Evolutionary conservation across 1,284 basidiomycete genomes (phyloP).

Genomic region (Cryptococcus sp.): DNA sequence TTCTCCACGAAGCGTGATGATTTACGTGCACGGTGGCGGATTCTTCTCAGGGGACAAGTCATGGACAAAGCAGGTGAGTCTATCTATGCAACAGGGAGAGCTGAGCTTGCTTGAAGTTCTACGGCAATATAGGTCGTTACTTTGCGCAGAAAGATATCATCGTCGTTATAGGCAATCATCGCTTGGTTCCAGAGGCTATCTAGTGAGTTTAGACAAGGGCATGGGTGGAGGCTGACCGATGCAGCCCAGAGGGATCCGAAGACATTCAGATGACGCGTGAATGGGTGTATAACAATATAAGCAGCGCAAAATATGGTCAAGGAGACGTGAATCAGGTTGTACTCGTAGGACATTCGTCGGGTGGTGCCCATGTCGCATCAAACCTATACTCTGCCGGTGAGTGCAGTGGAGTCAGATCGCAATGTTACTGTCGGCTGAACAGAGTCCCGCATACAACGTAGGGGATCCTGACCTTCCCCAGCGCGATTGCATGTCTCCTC

Average conservation of each 20-base stretch:
- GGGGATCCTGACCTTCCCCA: not conserved
- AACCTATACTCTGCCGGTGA: slow-evolving; percentile 14
- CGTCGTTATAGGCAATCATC: slow-evolving; percentile 9
- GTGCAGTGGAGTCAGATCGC: not conserved
- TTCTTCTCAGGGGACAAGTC: slow-evolving; percentile 19
- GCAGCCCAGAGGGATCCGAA: slow-evolving; percentile 6
- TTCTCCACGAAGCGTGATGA: not conserved
- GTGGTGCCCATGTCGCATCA: slow-evolving; percentile 21
- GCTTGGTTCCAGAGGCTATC: slow-evolving; percentile 7
- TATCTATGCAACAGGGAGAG: too few relatives aligned
- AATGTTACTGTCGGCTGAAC: too few relatives aligned
- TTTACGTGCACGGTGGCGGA: slow-evolving; percentile 15
- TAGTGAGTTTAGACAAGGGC: slow-evolving; percentile 1
- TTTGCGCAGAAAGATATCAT: slow-evolving; percentile 13
- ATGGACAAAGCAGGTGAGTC: slow-evolving; percentile 13
- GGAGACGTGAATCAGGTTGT: slow-evolving; percentile 16
- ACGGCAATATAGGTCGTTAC: slow-evolving; percentile 1
- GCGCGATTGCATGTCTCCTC: slow-evolving; percentile 7
- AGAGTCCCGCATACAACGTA: too few relatives aligned
- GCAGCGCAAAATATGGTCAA: not conserved
- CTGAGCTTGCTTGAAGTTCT: too few relatives aligned
- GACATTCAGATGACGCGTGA: slow-evolving; percentile 11
- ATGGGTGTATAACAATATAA: slow-evolving; percentile 13
- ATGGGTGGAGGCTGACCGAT: not conserved
- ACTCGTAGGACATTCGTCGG: slow-evolving; percentile 21